Percentiles rank a stretch among this genome's conserved stretches.
Conservation (phyloP, 2,329 filamentous ascomycete genomes). For the Trichoderma sp. region DNA sequence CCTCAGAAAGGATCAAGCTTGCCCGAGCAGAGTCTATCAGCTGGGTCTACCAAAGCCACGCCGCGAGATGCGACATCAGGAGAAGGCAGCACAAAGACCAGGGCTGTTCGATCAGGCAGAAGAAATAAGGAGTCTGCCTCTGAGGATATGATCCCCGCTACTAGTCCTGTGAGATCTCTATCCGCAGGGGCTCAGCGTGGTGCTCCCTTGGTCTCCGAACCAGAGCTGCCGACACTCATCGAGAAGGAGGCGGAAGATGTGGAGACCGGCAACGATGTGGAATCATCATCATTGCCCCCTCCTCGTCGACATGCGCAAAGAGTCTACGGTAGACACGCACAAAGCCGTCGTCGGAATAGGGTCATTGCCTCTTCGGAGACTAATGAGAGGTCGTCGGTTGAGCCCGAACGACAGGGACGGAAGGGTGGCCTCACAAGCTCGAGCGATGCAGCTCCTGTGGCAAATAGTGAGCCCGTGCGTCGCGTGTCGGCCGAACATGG, state of each 20-base stretch:
- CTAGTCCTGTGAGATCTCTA: slow-evolving; percentile 41
- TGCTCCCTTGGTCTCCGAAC: slow-evolving; percentile 35
- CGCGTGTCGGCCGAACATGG: neutral
- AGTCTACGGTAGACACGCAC: slow-evolving; percentile 9
- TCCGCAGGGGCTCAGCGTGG: slow-evolving; percentile 34
- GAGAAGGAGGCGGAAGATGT: slow-evolving; percentile 30
- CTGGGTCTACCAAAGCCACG: slow-evolving; percentile 42
- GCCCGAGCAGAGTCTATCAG: slow-evolving; percentile 35
- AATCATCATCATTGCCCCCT: slow-evolving; percentile 16
- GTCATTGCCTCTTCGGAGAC: slow-evolving; percentile 14
- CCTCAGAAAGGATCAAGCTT: slow-evolving; percentile 35
- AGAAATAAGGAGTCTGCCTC: slow-evolving; percentile 32
- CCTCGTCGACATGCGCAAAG: slow-evolving; percentile 22
- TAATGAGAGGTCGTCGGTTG: slow-evolving; percentile 10
- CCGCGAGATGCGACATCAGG: slow-evolving; percentile 33
- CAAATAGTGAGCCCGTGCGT: neutral
- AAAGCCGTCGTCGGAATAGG: slow-evolving; percentile 9
- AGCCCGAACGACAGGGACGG: neutral
- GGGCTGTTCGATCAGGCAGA: slow-evolving; percentile 24
- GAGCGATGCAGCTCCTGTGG: neutral
- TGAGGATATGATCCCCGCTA: slow-evolving; percentile 46
- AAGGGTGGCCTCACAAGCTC: neutral
- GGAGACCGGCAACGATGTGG: slow-evolving; percentile 28
- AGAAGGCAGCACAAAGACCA: slow-evolving; percentile 25
- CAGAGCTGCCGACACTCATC: slow-evolving; percentile 42